Evolutionary conservation across 768 basidiomycete genomes (phyloP).

Genomic region (Pleurotus citrinopileatus): DNA sequence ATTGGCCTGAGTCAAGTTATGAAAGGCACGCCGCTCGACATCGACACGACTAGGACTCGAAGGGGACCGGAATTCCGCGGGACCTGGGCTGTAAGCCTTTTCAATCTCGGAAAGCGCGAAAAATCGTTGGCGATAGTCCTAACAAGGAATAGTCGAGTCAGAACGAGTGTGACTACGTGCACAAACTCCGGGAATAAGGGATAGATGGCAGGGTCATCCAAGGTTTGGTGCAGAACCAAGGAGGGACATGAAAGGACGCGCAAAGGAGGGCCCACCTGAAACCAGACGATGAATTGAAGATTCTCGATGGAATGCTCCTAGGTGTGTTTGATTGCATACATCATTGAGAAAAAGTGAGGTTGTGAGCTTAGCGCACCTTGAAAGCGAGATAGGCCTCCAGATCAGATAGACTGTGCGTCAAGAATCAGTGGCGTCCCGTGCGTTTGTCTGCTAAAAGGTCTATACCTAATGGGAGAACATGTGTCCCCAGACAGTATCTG

Average conservation of each 20-base stretch:
- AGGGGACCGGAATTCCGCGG: constrained; percentile 18
- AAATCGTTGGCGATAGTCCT: constrained; percentile 36
- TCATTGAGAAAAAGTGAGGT: constrained; percentile 15
- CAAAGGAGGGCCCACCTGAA: constrained; percentile 19
- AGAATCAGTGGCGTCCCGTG: constrained; percentile 1
- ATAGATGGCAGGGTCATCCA: constrained; percentile 4
- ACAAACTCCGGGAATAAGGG: neutral
- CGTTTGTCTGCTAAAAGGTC: constrained; percentile 1
- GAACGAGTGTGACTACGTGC: neutral
- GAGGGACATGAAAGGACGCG: neutral
- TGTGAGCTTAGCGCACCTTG: constrained; percentile 16
- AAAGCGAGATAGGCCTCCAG: constrained; percentile 24
- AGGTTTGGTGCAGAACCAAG: neutral
- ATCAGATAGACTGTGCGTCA: constrained; percentile 24
- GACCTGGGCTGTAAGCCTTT: constrained; percentile 13
- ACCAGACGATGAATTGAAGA: constrained; percentile 35
- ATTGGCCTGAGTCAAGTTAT: neutral
- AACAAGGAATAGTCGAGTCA: neutral
- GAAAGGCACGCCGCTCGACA: neutral
- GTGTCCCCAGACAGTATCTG: constrained; percentile 36
- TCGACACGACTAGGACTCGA: constrained; percentile 22
- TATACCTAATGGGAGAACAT: constrained; percentile 34
- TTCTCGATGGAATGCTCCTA: constrained; percentile 30
- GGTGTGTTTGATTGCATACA: constrained; percentile 18
- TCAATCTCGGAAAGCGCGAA: constrained; percentile 20